Conservation (phyloP, 1,139 yeast genomes). For the Geotrichum fermentans region DNA sequence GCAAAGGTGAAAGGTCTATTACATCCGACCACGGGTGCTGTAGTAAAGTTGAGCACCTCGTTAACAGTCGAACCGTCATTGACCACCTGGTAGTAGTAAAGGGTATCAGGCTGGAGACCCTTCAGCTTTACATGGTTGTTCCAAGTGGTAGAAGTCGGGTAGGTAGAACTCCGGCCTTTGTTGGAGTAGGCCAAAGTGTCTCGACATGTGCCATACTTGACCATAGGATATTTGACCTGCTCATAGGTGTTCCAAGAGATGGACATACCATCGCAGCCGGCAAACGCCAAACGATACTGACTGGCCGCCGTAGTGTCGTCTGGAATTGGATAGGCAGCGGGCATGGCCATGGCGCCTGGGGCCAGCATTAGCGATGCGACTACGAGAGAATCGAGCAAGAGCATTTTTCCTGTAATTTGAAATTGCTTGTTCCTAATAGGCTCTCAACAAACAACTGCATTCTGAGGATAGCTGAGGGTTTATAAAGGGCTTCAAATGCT, state of each 20-base stretch:
- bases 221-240: conserved; percentile 25
- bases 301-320: conserved; percentile 14
- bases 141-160: conserved; percentile 29
- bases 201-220: conserved; percentile 29
- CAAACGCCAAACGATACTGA: conserved; percentile 31
- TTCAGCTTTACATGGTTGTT: conserved; percentile 32
- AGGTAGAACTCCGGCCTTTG: conserved; percentile 28
- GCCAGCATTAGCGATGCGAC: not conserved
- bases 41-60: conserved; percentile 24
- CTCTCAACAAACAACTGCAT: too few relatives aligned
- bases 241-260: conserved; percentile 32
- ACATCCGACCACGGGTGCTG: conserved; percentile 26
- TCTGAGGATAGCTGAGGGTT: too few relatives aligned
- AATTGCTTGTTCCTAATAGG: too few relatives aligned
- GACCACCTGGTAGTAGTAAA: conserved; percentile 31
- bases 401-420: too few relatives aligned
- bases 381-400: not conserved
- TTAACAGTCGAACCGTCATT: conserved; percentile 4
- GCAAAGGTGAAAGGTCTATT: conserved; percentile 27
- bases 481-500: too few relatives aligned
- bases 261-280: conserved; percentile 29
- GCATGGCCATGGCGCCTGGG: not conserved
- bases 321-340: conserved; percentile 3
- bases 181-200: conserved; percentile 24
- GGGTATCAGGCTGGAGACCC: conserved; percentile 30